These are phyloP conservation scores for Haplosporangium sp. DNA, from an alignment of 371 early-diverging fungal genomes.

Conservation along the genomic window DNA sequence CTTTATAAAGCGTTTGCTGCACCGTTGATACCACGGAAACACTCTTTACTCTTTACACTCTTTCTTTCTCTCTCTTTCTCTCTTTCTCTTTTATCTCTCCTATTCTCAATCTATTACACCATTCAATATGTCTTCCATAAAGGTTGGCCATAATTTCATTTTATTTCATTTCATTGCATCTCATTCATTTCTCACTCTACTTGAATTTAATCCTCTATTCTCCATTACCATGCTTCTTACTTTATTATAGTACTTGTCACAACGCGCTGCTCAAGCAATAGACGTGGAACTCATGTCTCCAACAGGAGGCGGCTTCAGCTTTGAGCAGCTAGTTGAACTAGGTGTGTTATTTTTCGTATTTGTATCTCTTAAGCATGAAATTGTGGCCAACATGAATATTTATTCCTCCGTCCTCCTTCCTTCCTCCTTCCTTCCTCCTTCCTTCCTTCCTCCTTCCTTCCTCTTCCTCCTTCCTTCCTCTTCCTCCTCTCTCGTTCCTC, in stretches of 20 bases:
- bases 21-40: too few species aligned
- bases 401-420: not conserved
- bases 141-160: too few species aligned
- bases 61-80: not conserved
- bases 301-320: conserved; percentile 79
- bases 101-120: too few species aligned
- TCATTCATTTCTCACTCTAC: not conserved
- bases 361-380: too few species aligned
- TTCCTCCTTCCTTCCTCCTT: not conserved
- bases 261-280: conserved; percentile 80
- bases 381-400: too few species aligned
- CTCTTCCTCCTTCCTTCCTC: not conserved
- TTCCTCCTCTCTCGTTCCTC: not conserved
- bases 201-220: too few species aligned
- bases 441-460: not conserved
- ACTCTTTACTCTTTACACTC: not conserved
- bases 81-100: not conserved
- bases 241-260: conserved; percentile 72
- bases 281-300: conserved; percentile 90
- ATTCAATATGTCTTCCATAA: too few species aligned
- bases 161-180: not conserved
- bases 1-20: too few species aligned
- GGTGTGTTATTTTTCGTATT: conserved; percentile 11
- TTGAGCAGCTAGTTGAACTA: conserved; percentile 75
- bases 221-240: too few species aligned